These are phyloP conservation scores for Vachellia collinsii DNA, from an alignment of 306 rosid genomes.

Conservation along the genomic window DNA sequence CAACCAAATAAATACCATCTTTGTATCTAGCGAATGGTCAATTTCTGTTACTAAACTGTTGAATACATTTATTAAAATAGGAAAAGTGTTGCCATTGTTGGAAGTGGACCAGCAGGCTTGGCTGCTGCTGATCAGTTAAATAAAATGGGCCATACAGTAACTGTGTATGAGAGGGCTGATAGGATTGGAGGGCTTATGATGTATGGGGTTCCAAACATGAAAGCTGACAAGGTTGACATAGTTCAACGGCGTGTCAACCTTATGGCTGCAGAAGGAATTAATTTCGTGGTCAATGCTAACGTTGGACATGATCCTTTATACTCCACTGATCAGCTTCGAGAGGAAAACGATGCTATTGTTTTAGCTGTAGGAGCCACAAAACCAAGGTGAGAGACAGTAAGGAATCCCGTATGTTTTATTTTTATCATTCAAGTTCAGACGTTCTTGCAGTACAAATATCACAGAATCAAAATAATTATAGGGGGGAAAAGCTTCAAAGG, in stretches of 20 bases:
- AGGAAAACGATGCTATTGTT: constrained; percentile 80
- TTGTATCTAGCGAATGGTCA: not conserved
- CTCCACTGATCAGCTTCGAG: constrained; percentile 66
- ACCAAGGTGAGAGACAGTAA: constrained; percentile 69
- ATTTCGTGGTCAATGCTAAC: constrained; percentile 80
- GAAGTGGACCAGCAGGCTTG: constrained; percentile 97
- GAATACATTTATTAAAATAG: constrained; percentile 48
- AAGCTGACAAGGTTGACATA: constrained; percentile 63
- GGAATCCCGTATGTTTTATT: not conserved
- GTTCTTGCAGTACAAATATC: constrained; percentile 3
- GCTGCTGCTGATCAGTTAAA: constrained; percentile 98
- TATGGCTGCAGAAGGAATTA: constrained; percentile 84
- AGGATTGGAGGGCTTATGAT: constrained; percentile 84
- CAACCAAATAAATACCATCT: constrained; percentile 5
- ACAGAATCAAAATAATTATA: not conserved
- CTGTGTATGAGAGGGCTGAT: constrained; percentile 37
- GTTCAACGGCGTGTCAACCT: constrained; percentile 93
- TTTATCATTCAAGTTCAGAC: not conserved
- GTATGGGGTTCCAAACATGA: constrained; percentile 99
- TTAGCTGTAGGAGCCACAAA: constrained; percentile 94
- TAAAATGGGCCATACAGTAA: constrained; percentile 80
- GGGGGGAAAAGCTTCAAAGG: constrained; percentile 11
- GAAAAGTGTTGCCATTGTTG: constrained; percentile 83
- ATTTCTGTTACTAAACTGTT: not conserved
- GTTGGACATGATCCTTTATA: constrained; percentile 76